These are phyloP conservation scores for Citrus trifoliata DNA, from an alignment of 345 rosid species.

Conservation along the genomic window DNA sequence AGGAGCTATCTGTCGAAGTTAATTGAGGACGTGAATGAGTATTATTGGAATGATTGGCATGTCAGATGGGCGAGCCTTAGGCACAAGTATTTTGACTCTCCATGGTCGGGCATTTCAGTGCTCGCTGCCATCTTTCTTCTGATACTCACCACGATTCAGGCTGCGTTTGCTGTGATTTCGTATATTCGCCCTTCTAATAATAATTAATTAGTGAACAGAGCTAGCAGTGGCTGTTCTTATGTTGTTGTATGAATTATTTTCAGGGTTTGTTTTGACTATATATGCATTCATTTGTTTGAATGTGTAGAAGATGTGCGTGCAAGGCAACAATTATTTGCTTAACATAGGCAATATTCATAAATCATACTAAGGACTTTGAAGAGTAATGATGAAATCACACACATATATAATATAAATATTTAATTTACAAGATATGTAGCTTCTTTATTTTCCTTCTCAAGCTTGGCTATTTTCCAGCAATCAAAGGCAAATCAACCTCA, in stretches of 20 bases:
- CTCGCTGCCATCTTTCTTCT: constrained; percentile 14
- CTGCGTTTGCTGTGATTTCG: constrained; percentile 4
- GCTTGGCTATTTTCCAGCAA: constrained; percentile 28
- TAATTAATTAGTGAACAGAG: background rate
- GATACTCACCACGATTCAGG: constrained; percentile 16
- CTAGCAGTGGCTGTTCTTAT: no score
- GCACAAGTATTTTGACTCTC: constrained; percentile 15
- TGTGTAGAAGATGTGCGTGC: background rate
- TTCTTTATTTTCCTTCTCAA: background rate
- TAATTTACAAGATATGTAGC: no score
- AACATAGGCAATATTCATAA: no score
- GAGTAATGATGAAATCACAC: no score
- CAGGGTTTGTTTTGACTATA: no score
- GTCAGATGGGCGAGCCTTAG: constrained; percentile 18
- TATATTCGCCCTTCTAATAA: background rate
- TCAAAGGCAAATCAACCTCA: constrained; percentile 82
- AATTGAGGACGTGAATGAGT: constrained; percentile 18
- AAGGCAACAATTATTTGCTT: no score
- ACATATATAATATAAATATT: rapidly evolving
- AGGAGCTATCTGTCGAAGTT: background rate
- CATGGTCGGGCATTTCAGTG: constrained; percentile 22
- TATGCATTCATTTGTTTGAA: background rate
- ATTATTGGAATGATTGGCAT: constrained; percentile 16
- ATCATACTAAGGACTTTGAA: no score
- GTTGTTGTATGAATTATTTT: no score